Evolutionary conservation across 306 rosid genomes (phyloP).

Genomic region (Trichosanthes cucumerina): DNA sequence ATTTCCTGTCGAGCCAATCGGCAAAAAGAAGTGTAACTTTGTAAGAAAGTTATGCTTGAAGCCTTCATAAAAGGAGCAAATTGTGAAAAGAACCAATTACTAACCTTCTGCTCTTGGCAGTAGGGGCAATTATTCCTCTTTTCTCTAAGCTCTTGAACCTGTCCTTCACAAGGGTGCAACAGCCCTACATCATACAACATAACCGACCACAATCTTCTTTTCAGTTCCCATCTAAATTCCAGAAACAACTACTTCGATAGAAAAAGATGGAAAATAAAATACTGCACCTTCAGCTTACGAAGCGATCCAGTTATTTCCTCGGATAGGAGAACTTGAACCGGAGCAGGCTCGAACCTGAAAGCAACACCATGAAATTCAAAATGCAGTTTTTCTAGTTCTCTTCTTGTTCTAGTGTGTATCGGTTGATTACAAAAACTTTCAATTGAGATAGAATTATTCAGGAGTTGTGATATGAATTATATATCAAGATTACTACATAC

Average conservation of each 20-base stretch:
- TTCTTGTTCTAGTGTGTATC: not conserved
- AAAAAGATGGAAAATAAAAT: not conserved
- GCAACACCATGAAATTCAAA: not conserved
- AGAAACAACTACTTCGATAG: not conserved
- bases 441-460: not conserved
- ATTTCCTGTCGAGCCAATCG: not conserved
- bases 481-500: constrained; percentile 29
- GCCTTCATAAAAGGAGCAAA: not conserved
- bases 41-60: not conserved
- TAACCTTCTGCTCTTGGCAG: constrained; percentile 41
- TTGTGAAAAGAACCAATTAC: constrained; percentile 10
- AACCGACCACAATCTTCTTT: constrained; percentile 2
- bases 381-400: not conserved
- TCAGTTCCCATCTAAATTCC: constrained; percentile 9
- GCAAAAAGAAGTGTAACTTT: not conserved
- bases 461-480: not conserved
- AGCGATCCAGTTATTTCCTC: constrained; percentile 87
- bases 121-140: constrained; percentile 77
- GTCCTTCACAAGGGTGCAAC: constrained; percentile 73
- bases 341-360: constrained; percentile 80
- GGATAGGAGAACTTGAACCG: constrained; percentile 70
- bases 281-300: constrained; percentile 67
- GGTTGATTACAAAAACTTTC: not conserved
- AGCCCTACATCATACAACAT: constrained; percentile 41
- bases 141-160: constrained; percentile 78